A percentile compares a stretch with the other conserved stretches of the same genome.
These are phyloP conservation scores for Aegilops sharonensis DNA, from an alignment of 176 grass and related monocot species.

Conservation along the genomic window DNA sequence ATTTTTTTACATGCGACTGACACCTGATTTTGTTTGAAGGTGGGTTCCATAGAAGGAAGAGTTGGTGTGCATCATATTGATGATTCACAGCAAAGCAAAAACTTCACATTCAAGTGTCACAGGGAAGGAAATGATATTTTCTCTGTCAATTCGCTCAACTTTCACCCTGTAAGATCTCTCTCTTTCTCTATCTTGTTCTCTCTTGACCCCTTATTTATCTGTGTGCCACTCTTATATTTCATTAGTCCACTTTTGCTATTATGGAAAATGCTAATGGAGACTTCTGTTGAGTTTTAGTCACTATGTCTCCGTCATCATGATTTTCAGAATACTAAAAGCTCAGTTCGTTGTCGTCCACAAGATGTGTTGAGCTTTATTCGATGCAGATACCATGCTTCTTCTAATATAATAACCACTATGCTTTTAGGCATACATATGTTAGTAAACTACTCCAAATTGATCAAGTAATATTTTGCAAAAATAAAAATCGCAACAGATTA, in stretches of 20 bases:
- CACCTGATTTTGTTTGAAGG: slow-evolving; percentile 48
- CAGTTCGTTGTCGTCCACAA: not conserved
- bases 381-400: not conserved
- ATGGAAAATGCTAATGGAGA: not conserved
- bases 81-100: slow-evolving; percentile 88
- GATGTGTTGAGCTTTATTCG: not conserved
- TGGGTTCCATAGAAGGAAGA: slow-evolving; percentile 94
- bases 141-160: slow-evolving; percentile 92
- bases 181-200: not conserved
- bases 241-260: not conserved
- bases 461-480: not conserved
- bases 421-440: not conserved
- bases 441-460: not conserved
- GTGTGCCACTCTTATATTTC: not conserved
- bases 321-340: not conserved
- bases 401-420: not conserved
- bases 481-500: not conserved
- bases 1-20: slow-evolving; percentile 14
- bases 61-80: slow-evolving; percentile 96
- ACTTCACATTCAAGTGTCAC: slow-evolving; percentile 99
- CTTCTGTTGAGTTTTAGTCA: slow-evolving; percentile 9
- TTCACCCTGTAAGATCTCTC: slow-evolving; percentile 80
- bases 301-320: slow-evolving; percentile 18
- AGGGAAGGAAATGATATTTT: slow-evolving; percentile 93
- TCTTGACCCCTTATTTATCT: not conserved